These are phyloP conservation scores for Lactarius indigo DNA, from an alignment of 768 basidiomycete species.

Conservation along the genomic window DNA sequence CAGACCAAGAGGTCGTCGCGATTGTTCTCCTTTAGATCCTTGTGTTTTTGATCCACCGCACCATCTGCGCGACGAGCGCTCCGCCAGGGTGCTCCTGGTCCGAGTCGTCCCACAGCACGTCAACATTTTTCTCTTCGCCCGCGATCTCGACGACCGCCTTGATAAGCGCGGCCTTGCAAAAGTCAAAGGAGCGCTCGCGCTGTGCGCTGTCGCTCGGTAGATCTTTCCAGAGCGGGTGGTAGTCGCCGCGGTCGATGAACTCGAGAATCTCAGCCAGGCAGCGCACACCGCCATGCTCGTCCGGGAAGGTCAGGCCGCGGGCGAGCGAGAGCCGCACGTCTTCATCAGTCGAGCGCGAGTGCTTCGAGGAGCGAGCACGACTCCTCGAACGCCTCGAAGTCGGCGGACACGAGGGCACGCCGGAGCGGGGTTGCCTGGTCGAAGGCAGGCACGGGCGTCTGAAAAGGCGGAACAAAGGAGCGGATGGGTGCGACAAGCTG, in stretches of 20 bases:
- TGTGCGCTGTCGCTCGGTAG: conserved; percentile 46
- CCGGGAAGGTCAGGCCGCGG: conserved; percentile 56
- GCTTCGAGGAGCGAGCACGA: conserved; percentile 74
- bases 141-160: conserved; percentile 84
- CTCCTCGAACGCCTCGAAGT: conserved; percentile 72
- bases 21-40: conserved; percentile 36
- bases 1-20: conserved; percentile 82
- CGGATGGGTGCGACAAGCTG: conserved; percentile 55
- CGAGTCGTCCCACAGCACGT: conserved; percentile 71
- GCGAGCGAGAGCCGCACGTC: conserved; percentile 71
- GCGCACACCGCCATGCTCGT: conserved; percentile 51
- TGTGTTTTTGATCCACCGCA: conserved; percentile 68
- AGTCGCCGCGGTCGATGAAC: conserved; percentile 71
- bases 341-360: conserved; percentile 71
- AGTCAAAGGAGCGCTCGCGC: conserved; percentile 70
- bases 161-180: conserved; percentile 82
- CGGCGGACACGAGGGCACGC: conserved; percentile 50
- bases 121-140: conserved; percentile 74
- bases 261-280: conserved; percentile 63
- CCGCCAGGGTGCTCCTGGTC: conserved; percentile 59
- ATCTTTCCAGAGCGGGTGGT: conserved; percentile 60
- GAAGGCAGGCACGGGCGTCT: conserved; percentile 36
- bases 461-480: conserved; percentile 57
- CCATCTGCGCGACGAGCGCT: conserved; percentile 67
- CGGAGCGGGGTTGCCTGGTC: conserved; percentile 40